Evolutionary conservation across 2,329 filamentous ascomycete genomes (phyloP).

Genomic region (Periglandula ipomoeae): DNA sequence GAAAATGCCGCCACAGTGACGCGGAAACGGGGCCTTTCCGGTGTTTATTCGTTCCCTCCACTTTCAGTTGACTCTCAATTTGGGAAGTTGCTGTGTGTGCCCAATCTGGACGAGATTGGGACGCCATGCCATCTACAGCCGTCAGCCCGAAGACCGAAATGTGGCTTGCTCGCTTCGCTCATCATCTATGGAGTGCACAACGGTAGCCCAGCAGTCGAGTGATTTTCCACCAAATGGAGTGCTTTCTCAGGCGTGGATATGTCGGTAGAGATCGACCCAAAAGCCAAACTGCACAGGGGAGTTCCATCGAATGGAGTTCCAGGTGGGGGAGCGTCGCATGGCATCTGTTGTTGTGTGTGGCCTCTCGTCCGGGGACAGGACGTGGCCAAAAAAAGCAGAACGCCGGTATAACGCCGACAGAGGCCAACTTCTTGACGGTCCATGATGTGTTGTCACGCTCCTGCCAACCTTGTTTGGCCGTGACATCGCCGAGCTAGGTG

Average conservation of each 20-base stretch:
- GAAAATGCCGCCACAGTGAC: not conserved
- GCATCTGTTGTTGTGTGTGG: not conserved
- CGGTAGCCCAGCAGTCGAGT: not conserved
- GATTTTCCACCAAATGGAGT: not conserved
- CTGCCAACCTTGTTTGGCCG: not conserved
- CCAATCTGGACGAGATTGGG: not conserved
- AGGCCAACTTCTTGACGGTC: not conserved
- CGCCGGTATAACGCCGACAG: conserved; percentile 7
- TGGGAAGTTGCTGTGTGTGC: not conserved
- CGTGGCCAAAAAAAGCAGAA: not conserved
- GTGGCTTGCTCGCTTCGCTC: not conserved
- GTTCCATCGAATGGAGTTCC: not conserved
- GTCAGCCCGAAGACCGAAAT: conserved; percentile 1
- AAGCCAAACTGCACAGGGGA: not conserved
- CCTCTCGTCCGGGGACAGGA: not conserved
- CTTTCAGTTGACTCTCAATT: not conserved
- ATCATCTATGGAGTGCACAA: not conserved
- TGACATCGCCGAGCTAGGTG: conserved; percentile 1
- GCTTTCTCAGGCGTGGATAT: too few relatives aligned
- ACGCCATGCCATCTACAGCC: not conserved
- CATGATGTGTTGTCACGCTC: not conserved
- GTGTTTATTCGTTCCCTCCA: not conserved
- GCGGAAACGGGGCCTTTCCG: not conserved
- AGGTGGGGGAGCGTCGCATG: conserved; percentile 2
- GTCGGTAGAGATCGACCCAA: not conserved